Evolutionary conservation across 345 rosid species (phyloP), one percentile per base, ranked within the genome.

Genomic region (Sonneratia alba): DNA sequence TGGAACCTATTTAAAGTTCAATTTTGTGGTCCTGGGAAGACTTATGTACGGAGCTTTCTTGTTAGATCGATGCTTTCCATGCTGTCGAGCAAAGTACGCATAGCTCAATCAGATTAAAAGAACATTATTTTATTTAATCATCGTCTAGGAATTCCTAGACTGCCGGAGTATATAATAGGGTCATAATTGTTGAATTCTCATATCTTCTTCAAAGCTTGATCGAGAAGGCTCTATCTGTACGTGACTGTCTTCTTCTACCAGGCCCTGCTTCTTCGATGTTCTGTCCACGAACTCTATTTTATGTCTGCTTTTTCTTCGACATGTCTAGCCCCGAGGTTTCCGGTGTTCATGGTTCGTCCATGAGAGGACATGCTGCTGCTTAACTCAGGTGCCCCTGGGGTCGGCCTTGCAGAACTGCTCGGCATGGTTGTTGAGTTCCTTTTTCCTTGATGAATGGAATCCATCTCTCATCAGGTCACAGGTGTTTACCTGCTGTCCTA

Each of bases 91-190:
- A 78, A 79, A 49, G 79, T 10, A 63, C 16, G 55, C 85, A 75
- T 78, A 71, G 81, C 74, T 27, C 78, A 80, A 80, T 78, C 16
- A 57, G 42, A 53, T 55, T 70, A 59, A 59, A 59, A 59, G 9
- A 24, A 59, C 7, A n/a, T n/a, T 24, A 59, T 66, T 76, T 73
- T 57, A 66, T 27, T 27, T 27, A 27, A 24, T 51, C 70, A 51
- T 66, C 63, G 27, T 43, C 67, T 32, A 36, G 69, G 73, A 77
- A 76, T 76, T 37, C 81, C 77, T 67, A 3, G 7, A 15, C 64
- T 61, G 51, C 53, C 14, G 77, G 76, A 79, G 57, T 62, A 68
- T 66, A 70, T 59, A 6, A 6, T 59, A 59, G 2, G 11, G 24
- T 2, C 13, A 3, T 21, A 6, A 59, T 6, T 59, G 2, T 36